Base-by-base conservation (phyloP, 2,329 filamentous ascomycete species). In the Trichoderma citrinoviride region DNA sequence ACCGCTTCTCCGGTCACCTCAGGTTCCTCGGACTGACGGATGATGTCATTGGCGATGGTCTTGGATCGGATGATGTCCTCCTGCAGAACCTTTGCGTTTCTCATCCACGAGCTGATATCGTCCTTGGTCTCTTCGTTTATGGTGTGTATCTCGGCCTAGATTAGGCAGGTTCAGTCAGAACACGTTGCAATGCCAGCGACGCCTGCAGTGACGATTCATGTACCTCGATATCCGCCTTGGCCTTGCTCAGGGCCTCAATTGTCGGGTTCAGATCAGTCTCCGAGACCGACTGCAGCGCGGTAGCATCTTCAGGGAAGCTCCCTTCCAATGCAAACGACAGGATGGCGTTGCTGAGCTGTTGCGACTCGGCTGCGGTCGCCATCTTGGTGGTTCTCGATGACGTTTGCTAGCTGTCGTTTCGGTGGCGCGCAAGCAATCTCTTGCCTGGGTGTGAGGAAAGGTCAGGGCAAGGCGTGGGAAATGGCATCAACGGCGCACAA, bases 21-120 rank as follows among this genome's bases (percentile, higher is more conserved):
- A 1, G 84, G 84, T 2, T 82, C 85, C 72, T 94, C 90, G 60
- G 93, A 89, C 71, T 92, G 86, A 50, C 88, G 85, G 5, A 94
- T 85, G 65, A 98, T 96, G 65, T 93, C 88, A 72, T 88, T 88
- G 23, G 94, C 93, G 41, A 93, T 88, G 17, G 86, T 84, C 71
- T 92, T 89, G 25, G 92, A 94, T 53, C 87, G 85, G 71, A 91
- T 87, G 69, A 97, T 94, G 73, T 97, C 94, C 67, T 89, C 85
- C 75, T 96, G 92, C 7, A 97, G 85, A 60, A 89, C 87, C 76
- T 92, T 92, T 54, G 93, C 92, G 75, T 95, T 92, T 58, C 83
- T 80, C 64, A 96, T 91, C 94, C 94, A 98, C 58, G 88, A 85
- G 73, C 92, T 90, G 57, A 97, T 90, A 72, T 96, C 90, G 44